These are phyloP conservation scores for Zhuliangozyma blackwelliae DNA, from an alignment of 1,139 yeast genomes.

Conservation along the genomic window DNA sequence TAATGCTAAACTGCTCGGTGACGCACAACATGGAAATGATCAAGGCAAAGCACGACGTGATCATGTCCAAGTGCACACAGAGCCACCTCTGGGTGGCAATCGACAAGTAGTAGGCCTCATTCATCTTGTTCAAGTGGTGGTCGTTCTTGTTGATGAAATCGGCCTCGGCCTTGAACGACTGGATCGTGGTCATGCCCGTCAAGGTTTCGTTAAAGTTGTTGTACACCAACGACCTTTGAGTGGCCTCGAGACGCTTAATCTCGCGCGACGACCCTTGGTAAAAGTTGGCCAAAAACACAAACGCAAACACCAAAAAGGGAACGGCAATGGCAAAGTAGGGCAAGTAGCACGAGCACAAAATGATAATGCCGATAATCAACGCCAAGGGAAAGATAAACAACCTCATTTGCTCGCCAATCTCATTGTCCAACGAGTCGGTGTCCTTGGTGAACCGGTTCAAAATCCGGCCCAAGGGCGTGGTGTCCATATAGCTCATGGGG, in stretches of 20 bases:
- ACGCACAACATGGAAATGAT: constrained; percentile 39
- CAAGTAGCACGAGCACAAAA: constrained; percentile 40
- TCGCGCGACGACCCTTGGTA: constrained; percentile 44
- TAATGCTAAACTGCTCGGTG: constrained; percentile 35
- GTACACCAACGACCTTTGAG: constrained; percentile 43
- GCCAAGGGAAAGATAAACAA: constrained; percentile 39
- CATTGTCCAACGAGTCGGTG: constrained; percentile 45
- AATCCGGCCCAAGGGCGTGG: constrained; percentile 44
- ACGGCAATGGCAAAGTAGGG: constrained; percentile 47
- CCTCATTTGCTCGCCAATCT: constrained; percentile 42
- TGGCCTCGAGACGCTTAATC: constrained; percentile 42
- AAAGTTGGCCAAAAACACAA: constrained; percentile 32
- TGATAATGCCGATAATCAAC: constrained; percentile 37
- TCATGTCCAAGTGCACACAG: constrained; percentile 36
- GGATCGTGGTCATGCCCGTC: constrained; percentile 42
- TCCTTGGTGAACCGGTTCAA: constrained; percentile 55
- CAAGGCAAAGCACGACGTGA: constrained; percentile 37
- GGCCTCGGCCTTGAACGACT: constrained; percentile 30
- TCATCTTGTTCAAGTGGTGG: constrained; percentile 33
- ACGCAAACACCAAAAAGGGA: constrained; percentile 32
- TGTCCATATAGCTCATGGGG: constrained; percentile 44
- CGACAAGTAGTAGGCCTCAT: constrained; percentile 40
- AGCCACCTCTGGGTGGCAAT: constrained; percentile 46
- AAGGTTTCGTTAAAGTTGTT: constrained; percentile 45
- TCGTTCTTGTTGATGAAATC: constrained; percentile 35